These are phyloP conservation scores for Ogataea philodendri DNA, from an alignment of 805 yeast species.

Conservation along the genomic window DNA sequence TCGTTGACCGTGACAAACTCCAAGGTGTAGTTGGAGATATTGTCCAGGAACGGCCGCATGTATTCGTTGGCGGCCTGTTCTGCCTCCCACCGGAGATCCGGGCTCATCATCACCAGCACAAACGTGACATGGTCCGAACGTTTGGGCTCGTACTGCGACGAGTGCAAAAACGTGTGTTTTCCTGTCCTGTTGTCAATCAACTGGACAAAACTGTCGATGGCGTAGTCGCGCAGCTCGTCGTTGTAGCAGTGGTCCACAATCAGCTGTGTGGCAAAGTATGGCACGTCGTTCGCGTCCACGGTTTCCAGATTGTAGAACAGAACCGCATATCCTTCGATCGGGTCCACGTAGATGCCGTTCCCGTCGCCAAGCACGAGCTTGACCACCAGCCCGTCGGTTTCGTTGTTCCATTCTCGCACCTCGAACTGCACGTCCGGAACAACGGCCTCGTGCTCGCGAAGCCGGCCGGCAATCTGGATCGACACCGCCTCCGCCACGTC, in stretches of 20 bases:
- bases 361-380: constrained; percentile 18
- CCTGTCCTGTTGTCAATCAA: constrained; percentile 2
- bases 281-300: constrained; percentile 48
- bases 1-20: constrained; percentile 7
- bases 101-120: constrained; percentile 18
- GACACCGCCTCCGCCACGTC: constrained; percentile 61
- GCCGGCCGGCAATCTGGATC: constrained; percentile 42
- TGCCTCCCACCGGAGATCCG: constrained; percentile 19
- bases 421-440: constrained; percentile 24
- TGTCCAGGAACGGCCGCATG: constrained; percentile 12
- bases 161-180: constrained; percentile 14
- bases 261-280: constrained; percentile 46
- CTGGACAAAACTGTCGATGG: constrained; percentile 24
- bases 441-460: constrained; percentile 29
- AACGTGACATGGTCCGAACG: constrained; percentile 3
- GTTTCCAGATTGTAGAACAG: constrained; percentile 37
- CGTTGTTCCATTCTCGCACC: constrained; percentile 16
- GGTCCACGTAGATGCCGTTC: constrained; percentile 32
- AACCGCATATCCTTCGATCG: constrained; percentile 24
- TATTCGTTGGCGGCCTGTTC: constrained; percentile 18
- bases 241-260: constrained; percentile 31
- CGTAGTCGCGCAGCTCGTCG: constrained; percentile 27
- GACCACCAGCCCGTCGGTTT: constrained; percentile 22
- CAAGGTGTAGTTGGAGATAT: constrained; percentile 10
- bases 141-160: constrained; percentile 8